Base-by-base conservation (phyloP, 495 filamentous ascomycete species). In the Gamarada debralockiae region DNA sequence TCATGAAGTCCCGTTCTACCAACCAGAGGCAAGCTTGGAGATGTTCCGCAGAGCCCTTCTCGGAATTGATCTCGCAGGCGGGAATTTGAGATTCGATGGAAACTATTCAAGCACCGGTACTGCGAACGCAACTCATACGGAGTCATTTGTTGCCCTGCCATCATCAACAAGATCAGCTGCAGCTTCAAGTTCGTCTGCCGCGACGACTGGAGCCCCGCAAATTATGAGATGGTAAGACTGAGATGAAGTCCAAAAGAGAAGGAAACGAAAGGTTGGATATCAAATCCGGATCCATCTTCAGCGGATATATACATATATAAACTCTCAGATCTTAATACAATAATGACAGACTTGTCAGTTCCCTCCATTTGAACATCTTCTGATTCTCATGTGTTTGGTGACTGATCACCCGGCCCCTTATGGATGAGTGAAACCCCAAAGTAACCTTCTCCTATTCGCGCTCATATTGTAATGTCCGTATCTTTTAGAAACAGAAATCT, bases 11-110 rank as follows among this genome's bases (percentile, higher is more conserved):
- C 82, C 84, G 1, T 79, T 77, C 46, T 86, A 86, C 51, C 82
- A 85, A 56, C 83, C 84, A 1, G 60, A 78, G 39, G 65, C 72
- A 20, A 56, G 74, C 13, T 64, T 79, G 14, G 69, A 70, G 34
- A 61, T 84, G 41, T 80, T 83, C 54, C 68, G 74, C 64, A 70
- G 83, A n/a, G 68, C 67, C 3, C 70, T 82, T 49, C 63, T 60
- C 13, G 68, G 74, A 13, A 64, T 59, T 31, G 81, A 84, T 48
- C 68, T 86, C 25, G 79, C 81, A 3, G 81, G 74, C 7, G 83
- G 82, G 20, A 60, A 52, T 2, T 17, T 48, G 42, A 48, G 22
- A 29, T 6, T 52, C 12, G 15, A 7, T 23, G 41, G 8, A 12
- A 48, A 42, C 23, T 57, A 48, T 23, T 52, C 50, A 29, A 53